Base-by-base conservation (phyloP, 257 asterid species). In the Solanum ossicruentum region DNA sequence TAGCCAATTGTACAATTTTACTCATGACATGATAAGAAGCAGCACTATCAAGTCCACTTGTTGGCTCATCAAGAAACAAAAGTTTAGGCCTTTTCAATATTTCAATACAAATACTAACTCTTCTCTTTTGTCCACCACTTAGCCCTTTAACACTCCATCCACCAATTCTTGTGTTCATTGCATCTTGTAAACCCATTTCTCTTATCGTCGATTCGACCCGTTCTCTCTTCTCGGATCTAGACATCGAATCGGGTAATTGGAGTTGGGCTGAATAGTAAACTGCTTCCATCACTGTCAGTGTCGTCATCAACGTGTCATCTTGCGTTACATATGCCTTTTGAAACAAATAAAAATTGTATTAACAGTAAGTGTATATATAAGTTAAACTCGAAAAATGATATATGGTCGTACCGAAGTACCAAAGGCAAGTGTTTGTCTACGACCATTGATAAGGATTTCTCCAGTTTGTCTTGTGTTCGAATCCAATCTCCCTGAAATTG, bases 131-230 rank as follows among this genome's bases (percentile, higher is more conserved):
- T 3, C 96, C 96, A 0, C 96, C 94, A 60, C 96, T 93, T 0
- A 93, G 85, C 0, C 96, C 96, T 86, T 90, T 91, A 3, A 90
- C 92, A n/a, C 88, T 85, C 96, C 94, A 91, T 52, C 94, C 94
- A 81, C 96, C 96, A 15, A 93, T 90, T 81, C 92, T 86, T 3
- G 96, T 90, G 70, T 91, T 61, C 67, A 89, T 71, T 8, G 93
- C 89, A 47, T 91, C 93, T 71, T 85, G 90, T 69, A 93, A 79
- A 0, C 96, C 96, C 96, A 91, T 91, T 57, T 91, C 93, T 79
- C 75, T 89, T 3, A 91, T 93, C 0, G 89, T 86, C 1, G 78
- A 69, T 39, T 93, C 94, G 3, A 91, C 94, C 65, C 94, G 79
- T 39, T 91, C 88, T 60, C 65, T 85, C 80, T 91, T 92, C 81